Base-by-base conservation (phyloP, 805 yeast species). In the Saccharomycopsis fodiens region DNA sequence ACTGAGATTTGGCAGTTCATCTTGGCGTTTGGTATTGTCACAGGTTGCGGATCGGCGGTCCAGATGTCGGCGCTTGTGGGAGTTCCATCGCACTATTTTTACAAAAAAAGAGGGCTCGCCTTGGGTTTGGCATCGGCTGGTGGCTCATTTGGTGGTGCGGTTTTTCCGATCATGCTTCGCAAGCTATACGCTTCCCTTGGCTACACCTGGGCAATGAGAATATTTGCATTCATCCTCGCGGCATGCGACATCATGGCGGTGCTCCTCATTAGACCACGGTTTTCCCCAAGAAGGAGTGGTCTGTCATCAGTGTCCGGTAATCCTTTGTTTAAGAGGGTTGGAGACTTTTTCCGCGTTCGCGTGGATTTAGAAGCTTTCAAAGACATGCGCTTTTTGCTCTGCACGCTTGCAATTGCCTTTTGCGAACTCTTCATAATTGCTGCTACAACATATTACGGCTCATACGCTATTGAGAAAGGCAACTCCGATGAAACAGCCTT, bases 1-100 rank as follows among this genome's bases (percentile, higher is more conserved):
- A 64, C 62, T 1, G 55, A 67, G 3, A 67, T 76, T 6, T 79
- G 73, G 64, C 85, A 82, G 47, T 82, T 82, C 54, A 68, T 82
- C 15, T 57, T 82, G 20, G 67, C 81, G 25, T 77, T 81, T 55
- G 76, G 79, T 2, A 52, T 81, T 1, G 64, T 73, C 19, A 62
- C 71, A 35, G 88, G 86, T 3, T 50, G 72, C 3, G 86, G 85
- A 0, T 69, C 74, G 31, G 82, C 82, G 1, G 62, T 79, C 29
- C 66, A 80, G 29, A 72, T 78, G 63, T 71, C 79, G 5, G 86
- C 87, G 0, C 58, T 78, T 31, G 67, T 82, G 2, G 73, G 84
- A 4, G 77, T 76, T 15, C 69, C 80, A 0, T 75, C 79, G 21
- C 85, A 82, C 49, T 82, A 85, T 81, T 82, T 82, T 58, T 62